Conservation (phyloP, 805 yeast species). For the Osmozyma mogii region DNA sequence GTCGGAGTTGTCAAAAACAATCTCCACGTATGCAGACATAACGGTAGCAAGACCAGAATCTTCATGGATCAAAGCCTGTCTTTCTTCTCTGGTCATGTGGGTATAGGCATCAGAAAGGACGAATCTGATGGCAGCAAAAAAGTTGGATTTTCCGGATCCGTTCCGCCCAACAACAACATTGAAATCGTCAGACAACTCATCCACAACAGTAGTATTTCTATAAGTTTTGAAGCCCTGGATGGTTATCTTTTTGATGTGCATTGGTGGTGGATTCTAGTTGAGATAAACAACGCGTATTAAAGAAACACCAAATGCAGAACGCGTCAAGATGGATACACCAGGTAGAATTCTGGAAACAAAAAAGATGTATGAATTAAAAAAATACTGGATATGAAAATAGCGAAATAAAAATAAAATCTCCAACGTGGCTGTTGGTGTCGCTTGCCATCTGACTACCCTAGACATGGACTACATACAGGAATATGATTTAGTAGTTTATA, state of each 20-base stretch:
- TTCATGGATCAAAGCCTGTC: conserved; percentile 82
- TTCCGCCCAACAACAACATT: conserved; percentile 84
- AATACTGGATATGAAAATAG: no score
- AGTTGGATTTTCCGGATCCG: conserved; percentile 96
- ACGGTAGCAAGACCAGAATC: conserved; percentile 87
- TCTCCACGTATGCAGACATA: conserved; percentile 89
- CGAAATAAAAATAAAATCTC: no score
- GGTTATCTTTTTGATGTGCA: conserved; percentile 46
- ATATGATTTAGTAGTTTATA: no score
- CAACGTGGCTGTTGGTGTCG: no score
- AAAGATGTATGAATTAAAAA: no score
- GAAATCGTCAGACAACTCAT: conserved; percentile 67
- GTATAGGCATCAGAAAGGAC: conserved; percentile 86
- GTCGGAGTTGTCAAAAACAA: conserved; percentile 76
- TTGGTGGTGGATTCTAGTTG: no score
- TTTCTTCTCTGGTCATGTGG: conserved; percentile 74
- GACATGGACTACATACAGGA: no score
- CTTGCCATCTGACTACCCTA: no score
- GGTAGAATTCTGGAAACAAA: no score
- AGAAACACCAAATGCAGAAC: no score
- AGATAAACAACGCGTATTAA: no score
- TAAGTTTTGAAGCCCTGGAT: conserved; percentile 94
- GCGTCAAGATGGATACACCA: no score
- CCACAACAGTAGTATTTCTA: conserved; percentile 72
- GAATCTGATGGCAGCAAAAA: conserved; percentile 90